Evolutionary conservation across 306 rosid species (phyloP).

Genomic region (Vicia sativa): DNA sequence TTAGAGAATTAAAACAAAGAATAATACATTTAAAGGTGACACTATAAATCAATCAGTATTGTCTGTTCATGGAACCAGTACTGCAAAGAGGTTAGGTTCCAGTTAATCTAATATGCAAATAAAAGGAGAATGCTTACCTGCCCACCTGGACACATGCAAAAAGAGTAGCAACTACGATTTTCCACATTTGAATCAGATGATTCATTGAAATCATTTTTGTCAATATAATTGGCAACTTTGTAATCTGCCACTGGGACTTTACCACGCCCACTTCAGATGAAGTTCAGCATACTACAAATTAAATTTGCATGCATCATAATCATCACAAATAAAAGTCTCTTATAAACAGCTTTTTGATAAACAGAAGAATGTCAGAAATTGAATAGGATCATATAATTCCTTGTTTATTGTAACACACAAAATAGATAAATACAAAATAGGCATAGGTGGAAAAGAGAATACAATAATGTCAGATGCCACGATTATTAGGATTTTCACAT

Average conservation of each 20-base stretch:
- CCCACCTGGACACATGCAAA: conserved; percentile 99
- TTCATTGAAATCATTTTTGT: conserved; percentile 40
- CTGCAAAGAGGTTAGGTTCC: conserved; percentile 25
- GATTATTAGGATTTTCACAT: not conserved
- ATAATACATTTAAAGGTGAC: not conserved
- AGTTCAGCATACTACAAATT: conserved; percentile 75
- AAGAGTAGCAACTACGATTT: conserved; percentile 84
- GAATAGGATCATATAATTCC: not conserved
- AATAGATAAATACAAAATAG: too few relatives aligned
- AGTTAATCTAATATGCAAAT: conserved; percentile 34
- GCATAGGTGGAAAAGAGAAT: not conserved
- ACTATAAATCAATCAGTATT: not conserved
- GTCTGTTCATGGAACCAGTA: conserved; percentile 17
- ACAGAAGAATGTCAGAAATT: conserved; percentile 4
- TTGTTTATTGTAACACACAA: not conserved
- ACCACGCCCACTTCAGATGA: conserved; percentile 95
- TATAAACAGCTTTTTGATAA: conserved; percentile 28
- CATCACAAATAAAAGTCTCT: conserved; percentile 20
- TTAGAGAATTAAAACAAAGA: conserved; percentile 7
- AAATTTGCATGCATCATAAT: conserved; percentile 29
- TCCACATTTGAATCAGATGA: conserved; percentile 46
- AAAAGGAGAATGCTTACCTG: conserved; percentile 62
- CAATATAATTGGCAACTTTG: conserved; percentile 74
- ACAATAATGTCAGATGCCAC: not conserved
- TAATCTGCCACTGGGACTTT: conserved; percentile 97